Percentiles rank a stretch among this genome's conserved stretches.
These are phyloP conservation scores for Venturia nashicola DNA, from an alignment of 2,329 filamentous ascomycete species.

Conservation along the genomic window DNA sequence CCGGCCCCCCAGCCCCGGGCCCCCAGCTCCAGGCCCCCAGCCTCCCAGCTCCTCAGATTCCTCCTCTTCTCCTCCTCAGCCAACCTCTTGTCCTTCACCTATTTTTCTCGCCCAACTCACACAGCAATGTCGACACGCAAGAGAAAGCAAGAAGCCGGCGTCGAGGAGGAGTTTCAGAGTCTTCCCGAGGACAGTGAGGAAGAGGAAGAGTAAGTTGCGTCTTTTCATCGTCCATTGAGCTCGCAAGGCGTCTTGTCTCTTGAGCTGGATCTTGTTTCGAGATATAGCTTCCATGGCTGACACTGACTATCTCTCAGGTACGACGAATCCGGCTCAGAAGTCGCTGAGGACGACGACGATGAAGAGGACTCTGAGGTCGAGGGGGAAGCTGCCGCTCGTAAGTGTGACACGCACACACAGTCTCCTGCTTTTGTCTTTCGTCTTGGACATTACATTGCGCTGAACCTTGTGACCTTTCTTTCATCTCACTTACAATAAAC, in stretches of 20 bases:
- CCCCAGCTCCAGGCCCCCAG: no score
- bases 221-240: conserved; percentile 15
- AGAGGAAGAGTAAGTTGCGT: conserved; percentile 32
- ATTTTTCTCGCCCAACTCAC: not conserved
- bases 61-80: not conserved
- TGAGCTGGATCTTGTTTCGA: not conserved
- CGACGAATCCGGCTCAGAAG: conserved; percentile 23
- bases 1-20: no score
- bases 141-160: conserved; percentile 29
- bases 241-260: no score
- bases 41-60: no score
- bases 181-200: conserved; percentile 31
- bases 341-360: conserved; percentile 21
- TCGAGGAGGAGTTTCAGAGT: conserved; percentile 31
- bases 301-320: conserved; percentile 17
- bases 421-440: not conserved
- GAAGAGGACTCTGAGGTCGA: conserved; percentile 18
- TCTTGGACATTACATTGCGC: not conserved
- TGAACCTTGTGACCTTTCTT: not conserved
- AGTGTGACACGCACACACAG: not conserved
- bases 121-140: conserved; percentile 30
- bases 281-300: conserved; percentile 13
- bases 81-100: not conserved
- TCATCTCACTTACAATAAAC: not conserved
- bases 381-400: conserved; percentile 20